phyloP scores from a whole-genome alignment of 139 green algal genomes.

The Volvox africanus region DNA sequence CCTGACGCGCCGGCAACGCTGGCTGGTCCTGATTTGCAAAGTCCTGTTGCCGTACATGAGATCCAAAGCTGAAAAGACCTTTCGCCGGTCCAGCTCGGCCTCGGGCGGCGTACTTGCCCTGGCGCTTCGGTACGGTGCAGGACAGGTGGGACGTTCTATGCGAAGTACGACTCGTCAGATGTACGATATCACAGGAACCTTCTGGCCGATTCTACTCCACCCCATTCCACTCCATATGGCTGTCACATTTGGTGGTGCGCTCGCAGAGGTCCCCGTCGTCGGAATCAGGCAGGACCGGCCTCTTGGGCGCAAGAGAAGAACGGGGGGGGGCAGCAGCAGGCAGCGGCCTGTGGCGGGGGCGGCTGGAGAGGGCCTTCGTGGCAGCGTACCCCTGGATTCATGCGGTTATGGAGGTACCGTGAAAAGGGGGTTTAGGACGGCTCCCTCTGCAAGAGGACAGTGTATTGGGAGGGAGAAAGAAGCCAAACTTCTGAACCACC shows the following conservation, averaged over 20 bases:
- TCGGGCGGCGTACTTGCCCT: conserved; percentile 51
- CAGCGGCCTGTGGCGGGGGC: neutral
- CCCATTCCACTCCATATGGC: neutral
- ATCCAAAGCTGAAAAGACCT: conserved; percentile 72
- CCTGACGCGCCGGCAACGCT: conserved; percentile 30
- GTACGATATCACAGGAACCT: neutral
- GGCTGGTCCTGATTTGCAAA: conserved; percentile 44
- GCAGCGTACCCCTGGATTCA: conserved; percentile 70
- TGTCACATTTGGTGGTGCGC: neutral
- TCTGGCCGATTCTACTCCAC: too few species aligned
- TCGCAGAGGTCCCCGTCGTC: neutral
- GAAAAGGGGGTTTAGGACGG: neutral
- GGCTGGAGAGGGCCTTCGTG: conserved; percentile 45
- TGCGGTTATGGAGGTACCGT: conserved; percentile 63
- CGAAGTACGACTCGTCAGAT: neutral
- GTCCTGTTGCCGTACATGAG: conserved; percentile 82
- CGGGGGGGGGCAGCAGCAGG: too few species aligned
- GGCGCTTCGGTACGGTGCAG: conserved; percentile 11
- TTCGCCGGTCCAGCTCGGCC: conserved; percentile 49
- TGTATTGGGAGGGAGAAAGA: too few species aligned
- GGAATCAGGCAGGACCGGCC: too few species aligned
- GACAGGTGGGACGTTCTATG: neutral
- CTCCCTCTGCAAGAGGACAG: too few species aligned
- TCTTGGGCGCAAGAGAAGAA: too few species aligned
- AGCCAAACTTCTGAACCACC: too few species aligned